A percentile compares a stretch with the other conserved stretches of the same genome.
These are phyloP conservation scores for Collybia nuda DNA, from an alignment of 768 basidiomycete genomes.

Conservation along the genomic window DNA sequence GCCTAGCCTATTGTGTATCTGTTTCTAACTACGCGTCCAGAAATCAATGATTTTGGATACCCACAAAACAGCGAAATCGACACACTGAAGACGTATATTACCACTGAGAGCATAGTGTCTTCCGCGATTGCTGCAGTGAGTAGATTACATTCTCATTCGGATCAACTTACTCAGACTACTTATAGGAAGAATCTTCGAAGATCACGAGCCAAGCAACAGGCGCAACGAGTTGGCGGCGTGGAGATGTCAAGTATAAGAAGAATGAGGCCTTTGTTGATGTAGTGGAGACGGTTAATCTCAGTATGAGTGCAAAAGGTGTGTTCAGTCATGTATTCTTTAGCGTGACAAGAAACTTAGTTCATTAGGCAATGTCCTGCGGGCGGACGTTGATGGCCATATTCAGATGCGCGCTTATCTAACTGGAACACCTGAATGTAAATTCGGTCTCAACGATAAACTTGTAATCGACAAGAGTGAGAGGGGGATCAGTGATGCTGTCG, in stretches of 20 bases:
- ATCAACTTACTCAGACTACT: slow-evolving; percentile 2
- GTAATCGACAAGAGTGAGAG: slow-evolving; percentile 87
- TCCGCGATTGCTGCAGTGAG: slow-evolving; percentile 81
- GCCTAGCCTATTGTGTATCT: not conserved
- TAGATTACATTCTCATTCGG: not conserved
- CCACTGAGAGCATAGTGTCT: slow-evolving; percentile 92
- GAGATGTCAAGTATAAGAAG: slow-evolving; percentile 98
- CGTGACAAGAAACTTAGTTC: slow-evolving; percentile 3
- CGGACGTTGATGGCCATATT: slow-evolving; percentile 97
- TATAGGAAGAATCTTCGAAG: slow-evolving; percentile 92
- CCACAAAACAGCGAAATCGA: slow-evolving; percentile 99
- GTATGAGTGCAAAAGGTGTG: slow-evolving; percentile 95
- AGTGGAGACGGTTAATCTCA: slow-evolving; percentile 92
- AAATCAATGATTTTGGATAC: slow-evolving; percentile 98
- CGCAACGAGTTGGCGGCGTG: slow-evolving; percentile 91
- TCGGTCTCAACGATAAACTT: slow-evolving; percentile 97
- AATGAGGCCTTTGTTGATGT: slow-evolving; percentile 99
- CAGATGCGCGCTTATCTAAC: slow-evolving; percentile 97
- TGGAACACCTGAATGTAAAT: slow-evolving; percentile 98
- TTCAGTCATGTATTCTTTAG: not conserved
- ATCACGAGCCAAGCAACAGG: slow-evolving; percentile 98
- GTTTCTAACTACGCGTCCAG: slow-evolving; percentile 28
- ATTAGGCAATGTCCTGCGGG: slow-evolving; percentile 83
- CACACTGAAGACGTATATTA: slow-evolving; percentile 96
- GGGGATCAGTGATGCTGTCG: slow-evolving; percentile 77